Evolutionary conservation across 495 filamentous ascomycete genomes (phyloP), one percentile per base, ranked within the genome.

Genomic region (Daldinia decipiens): DNA sequence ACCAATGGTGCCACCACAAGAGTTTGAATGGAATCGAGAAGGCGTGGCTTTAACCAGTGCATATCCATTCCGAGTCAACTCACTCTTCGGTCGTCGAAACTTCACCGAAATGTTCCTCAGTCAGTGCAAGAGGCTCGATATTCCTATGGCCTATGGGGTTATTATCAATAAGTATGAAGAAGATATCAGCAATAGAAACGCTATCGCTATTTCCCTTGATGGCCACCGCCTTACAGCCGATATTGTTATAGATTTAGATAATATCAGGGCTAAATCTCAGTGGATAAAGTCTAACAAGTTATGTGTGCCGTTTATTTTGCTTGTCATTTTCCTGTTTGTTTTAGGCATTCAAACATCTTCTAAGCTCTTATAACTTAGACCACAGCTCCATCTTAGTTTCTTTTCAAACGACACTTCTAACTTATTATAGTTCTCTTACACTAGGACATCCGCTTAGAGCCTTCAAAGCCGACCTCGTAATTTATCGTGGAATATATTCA

Each of bases 171-270:
- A 71, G 1, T 80, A 84, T 31, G 78, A 70, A 56, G 82, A 85
- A 66, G 74, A 84, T 62, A 68, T 75, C 3, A 58, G 74, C 0
- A 67, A 82, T 13, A 68, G 68, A 12, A 78, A 81, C 57, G 85
- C 82, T 21, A 83, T 84, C 11, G 85, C 86, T 47, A 76, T 79
- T 52, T 81, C 78, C 32, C 67, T 70, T 3, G 71, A 81, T 47
- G 82, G 84, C 7, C 77, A 82, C 69, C 71, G 72, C 32, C 82
- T 86, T 60, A 74, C 72, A 0, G 87, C 79, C 2, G 83, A 89
- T 70, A 71, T 88, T 4, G 84, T 88, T 0, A 73, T 88, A 57
- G 85, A 83, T 9, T 86, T 85, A 9, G 87, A 88, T 68, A 87
- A 87, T 2, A 82, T 84, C 57, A 84, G 87, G 36, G 85, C 87